A percentile compares a stretch with the other conserved stretches of the same genome.
These are phyloP conservation scores for Cetradonia linearis DNA, from an alignment of 495 filamentous ascomycete genomes.

Conservation along the genomic window DNA sequence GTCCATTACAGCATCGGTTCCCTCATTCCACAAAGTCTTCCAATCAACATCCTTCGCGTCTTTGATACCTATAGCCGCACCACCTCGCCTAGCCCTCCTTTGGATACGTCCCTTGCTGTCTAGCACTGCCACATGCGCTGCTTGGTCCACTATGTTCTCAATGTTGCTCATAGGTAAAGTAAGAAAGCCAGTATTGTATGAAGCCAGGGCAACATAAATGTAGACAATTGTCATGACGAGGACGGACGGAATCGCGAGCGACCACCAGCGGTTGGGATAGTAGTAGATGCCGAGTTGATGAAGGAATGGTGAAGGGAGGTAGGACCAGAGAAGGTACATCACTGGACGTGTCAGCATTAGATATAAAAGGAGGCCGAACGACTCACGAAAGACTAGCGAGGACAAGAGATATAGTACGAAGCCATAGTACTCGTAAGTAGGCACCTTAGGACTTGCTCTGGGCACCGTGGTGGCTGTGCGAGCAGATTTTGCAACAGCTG, in stretches of 20 bases:
- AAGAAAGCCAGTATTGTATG: constrained; percentile 80
- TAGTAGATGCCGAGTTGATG: constrained; percentile 92
- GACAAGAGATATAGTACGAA: constrained; percentile 90
- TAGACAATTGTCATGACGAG: constrained; percentile 82
- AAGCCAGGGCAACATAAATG: constrained; percentile 86
- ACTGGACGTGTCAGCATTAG: constrained; percentile 32
- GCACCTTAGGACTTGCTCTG: constrained; percentile 81
- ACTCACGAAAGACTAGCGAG: constrained; percentile 57
- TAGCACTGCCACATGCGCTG: constrained; percentile 72
- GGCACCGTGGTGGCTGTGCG: constrained; percentile 63
- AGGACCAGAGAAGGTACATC: constrained; percentile 90
- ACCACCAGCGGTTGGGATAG: constrained; percentile 97
- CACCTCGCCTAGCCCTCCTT: constrained; percentile 31
- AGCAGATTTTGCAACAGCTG: constrained; percentile 53
- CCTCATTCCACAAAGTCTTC: constrained; percentile 74
- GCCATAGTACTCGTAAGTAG: constrained; percentile 98
- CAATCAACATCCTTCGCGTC: constrained; percentile 47
- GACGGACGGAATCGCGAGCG: constrained; percentile 79
- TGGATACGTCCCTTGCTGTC: constrained; percentile 56
- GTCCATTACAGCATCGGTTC: constrained; percentile 97
- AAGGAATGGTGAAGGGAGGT: constrained; percentile 81
- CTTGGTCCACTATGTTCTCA: constrained; percentile 88
- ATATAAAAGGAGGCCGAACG: neutral
- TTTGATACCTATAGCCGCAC: constrained; percentile 7
- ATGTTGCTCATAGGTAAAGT: constrained; percentile 71